Conservation (phyloP, 2,329 filamentous ascomycete species). For the Cordyceps tenuipes region DNA sequence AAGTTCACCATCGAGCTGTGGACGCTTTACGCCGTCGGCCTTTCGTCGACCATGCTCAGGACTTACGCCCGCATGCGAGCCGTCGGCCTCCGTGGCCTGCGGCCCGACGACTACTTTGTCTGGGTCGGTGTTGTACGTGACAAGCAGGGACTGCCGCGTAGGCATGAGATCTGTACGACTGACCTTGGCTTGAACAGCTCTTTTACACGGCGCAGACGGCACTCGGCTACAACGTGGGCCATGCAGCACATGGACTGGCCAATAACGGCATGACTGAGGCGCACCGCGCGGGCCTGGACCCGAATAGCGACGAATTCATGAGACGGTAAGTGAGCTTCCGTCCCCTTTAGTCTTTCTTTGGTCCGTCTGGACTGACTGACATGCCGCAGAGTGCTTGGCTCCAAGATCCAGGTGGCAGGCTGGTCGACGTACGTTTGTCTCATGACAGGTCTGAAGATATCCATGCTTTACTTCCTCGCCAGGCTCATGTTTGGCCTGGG, state of each 20-base stretch:
- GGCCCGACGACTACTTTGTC: conserved; percentile 24
- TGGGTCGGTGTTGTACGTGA: conserved; percentile 14
- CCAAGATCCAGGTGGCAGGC: conserved; percentile 47
- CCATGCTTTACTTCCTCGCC: conserved; percentile 48
- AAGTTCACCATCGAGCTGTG: conserved; percentile 18
- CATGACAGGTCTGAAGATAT: conserved; percentile 48
- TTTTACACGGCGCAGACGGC: conserved; percentile 43
- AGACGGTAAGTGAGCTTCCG: conserved; percentile 21
- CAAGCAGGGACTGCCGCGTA: conserved; percentile 1
- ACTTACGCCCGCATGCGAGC: conserved; percentile 23
- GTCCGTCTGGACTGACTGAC: neutral
- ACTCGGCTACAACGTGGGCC: conserved; percentile 42
- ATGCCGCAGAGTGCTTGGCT: conserved; percentile 38
- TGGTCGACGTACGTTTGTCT: conserved; percentile 47
- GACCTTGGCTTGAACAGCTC: conserved; percentile 25
- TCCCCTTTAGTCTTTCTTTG: neutral
- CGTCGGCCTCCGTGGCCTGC: conserved; percentile 18
- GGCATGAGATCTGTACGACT: neutral
- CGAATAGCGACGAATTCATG: conserved; percentile 36
- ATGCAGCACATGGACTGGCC: conserved; percentile 41
- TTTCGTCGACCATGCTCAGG: conserved; percentile 20
- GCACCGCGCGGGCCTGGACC: conserved; percentile 36
- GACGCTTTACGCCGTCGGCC: conserved; percentile 21
- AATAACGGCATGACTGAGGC: conserved; percentile 49
- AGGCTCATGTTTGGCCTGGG: conserved; percentile 38